A percentile compares a stretch with the other conserved stretches of the same genome.
phyloP scores from a whole-genome alignment of 129 eudicot species.

The Flaveria bidentis region DNA sequence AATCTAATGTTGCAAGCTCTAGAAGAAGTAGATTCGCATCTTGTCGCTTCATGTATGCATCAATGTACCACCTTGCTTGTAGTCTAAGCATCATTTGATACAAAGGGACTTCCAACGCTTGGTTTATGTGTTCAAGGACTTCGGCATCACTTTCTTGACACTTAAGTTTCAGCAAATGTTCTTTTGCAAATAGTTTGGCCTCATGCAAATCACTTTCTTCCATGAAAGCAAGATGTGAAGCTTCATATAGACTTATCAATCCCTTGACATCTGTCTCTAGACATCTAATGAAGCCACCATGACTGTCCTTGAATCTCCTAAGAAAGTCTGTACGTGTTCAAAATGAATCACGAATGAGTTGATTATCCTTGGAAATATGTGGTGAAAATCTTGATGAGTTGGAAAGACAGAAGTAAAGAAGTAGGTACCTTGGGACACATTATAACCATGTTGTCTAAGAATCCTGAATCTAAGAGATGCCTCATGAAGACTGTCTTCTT shows the following conservation, averaged over 20 bases:
- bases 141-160: neutral
- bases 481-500: constrained; percentile 17
- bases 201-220: constrained; percentile 37
- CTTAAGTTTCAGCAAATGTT: constrained; percentile 12
- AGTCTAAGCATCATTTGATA: constrained; percentile 26
- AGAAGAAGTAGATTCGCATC: constrained; percentile 23
- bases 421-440: constrained; percentile 26
- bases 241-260: constrained; percentile 38
- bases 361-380: neutral
- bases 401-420: neutral
- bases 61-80: constrained; percentile 36
- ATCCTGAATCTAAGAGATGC: constrained; percentile 26
- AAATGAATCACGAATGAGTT: neutral
- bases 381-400: neutral
- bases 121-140: constrained; percentile 2
- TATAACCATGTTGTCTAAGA: constrained; percentile 27
- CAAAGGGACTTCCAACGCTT: constrained; percentile 28
- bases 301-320: constrained; percentile 26
- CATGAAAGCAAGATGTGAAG: constrained; percentile 35
- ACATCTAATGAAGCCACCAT: constrained; percentile 22
- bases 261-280: constrained; percentile 28
- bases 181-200: constrained; percentile 22
- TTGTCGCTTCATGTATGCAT: constrained; percentile 22
- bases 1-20: constrained; percentile 40
- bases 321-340: constrained; percentile 27